Percentiles rank a stretch among this genome's conserved stretches.
phyloP scores from a whole-genome alignment of 345 rosid species.

The Noccaea bulbosa region DNA sequence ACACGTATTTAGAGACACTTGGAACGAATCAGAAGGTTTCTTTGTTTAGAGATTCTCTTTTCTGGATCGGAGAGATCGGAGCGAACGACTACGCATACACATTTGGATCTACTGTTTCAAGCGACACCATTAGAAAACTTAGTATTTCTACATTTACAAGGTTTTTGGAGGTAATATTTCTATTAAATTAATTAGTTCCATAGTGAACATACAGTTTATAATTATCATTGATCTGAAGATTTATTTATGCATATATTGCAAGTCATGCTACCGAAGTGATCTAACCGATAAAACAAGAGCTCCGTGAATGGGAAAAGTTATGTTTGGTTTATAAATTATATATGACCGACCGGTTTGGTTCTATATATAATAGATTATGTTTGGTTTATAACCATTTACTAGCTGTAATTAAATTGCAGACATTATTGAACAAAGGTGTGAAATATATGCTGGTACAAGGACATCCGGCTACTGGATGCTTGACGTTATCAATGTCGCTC shows the following conservation, averaged over 20 bases:
- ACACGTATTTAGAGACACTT: slow-evolving; percentile 53
- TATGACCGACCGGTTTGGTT: slow-evolving; percentile 1
- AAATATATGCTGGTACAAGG: slow-evolving; percentile 78
- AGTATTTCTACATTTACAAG: slow-evolving; percentile 49
- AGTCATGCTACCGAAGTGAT: slow-evolving; percentile 20
- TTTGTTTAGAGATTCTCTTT: slow-evolving; percentile 58
- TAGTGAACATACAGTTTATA: background rate
- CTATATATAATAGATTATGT: no score
- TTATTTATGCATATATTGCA: background rate
- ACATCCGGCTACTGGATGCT: slow-evolving; percentile 78
- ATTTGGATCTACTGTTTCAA: slow-evolving; percentile 57
- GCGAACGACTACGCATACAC: slow-evolving; percentile 86
- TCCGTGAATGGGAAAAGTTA: background rate
- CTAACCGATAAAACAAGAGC: slow-evolving; percentile 16
- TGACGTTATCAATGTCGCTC: slow-evolving; percentile 66
- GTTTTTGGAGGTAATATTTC: slow-evolving; percentile 62
- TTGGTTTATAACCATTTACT: background rate
- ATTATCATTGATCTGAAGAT: background rate
- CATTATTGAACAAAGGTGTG: slow-evolving; percentile 70
- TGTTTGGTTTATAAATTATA: background rate
- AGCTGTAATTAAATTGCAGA: slow-evolving; percentile 51
- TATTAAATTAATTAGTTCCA: background rate
- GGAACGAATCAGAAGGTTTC: slow-evolving; percentile 51
- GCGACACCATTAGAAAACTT: slow-evolving; percentile 58
- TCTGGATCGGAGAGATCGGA: slow-evolving; percentile 97